Evolutionary conservation across 2,329 filamentous ascomycete genomes (phyloP), one percentile per base, ranked within the genome.

Genomic region (Ophiostoma piceae): DNA sequence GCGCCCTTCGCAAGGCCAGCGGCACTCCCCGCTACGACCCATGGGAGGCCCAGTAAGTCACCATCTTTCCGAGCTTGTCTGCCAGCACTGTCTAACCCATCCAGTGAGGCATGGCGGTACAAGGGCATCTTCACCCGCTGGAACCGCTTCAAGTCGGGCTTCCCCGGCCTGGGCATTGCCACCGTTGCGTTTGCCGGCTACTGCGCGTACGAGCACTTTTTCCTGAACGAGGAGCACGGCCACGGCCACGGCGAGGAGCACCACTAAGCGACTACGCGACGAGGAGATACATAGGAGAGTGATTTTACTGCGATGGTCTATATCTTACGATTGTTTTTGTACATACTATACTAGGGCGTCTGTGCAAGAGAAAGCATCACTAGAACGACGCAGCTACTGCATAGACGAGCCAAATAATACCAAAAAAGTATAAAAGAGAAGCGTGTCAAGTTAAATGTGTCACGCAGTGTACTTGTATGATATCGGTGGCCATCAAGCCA

Each of bases 21-120:
- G 87, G 87, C 73, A 85, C 81, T 74, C 83, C 84, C 71, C 80
- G 82, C 79, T 87, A 89, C 79, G 88, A 90, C 74, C 88, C 88
- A 66, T 90, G 88, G 88, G 87, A 87, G 78, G 80, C 83, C 82
- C 77, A 79, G 88, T 90, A 73, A 79, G 87, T 86, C 8, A 26
- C 1, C 32, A 47, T 7, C 3, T 22, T 37, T 37, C 12, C 14
- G n/a, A n/a, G 22, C 9, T 19, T 6, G 32, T 64, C 37, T 4
- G 8, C 47, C 19, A n/a, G n/a, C 19, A 54, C 2, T 8, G 4
- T 19, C 43, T 19, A n/a, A 35, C 54, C 29, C 9, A 2, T 19
- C 8, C 43, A 99, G 95, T 78, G 95, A 99, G 84, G 87, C 91
- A 78, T 99, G 95, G 95, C 87, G 95, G 81, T 97, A 97, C 84